Evolutionary conservation across 176 grass and related monocot genomes (phyloP).

Genomic region (Cocos nucifera): DNA sequence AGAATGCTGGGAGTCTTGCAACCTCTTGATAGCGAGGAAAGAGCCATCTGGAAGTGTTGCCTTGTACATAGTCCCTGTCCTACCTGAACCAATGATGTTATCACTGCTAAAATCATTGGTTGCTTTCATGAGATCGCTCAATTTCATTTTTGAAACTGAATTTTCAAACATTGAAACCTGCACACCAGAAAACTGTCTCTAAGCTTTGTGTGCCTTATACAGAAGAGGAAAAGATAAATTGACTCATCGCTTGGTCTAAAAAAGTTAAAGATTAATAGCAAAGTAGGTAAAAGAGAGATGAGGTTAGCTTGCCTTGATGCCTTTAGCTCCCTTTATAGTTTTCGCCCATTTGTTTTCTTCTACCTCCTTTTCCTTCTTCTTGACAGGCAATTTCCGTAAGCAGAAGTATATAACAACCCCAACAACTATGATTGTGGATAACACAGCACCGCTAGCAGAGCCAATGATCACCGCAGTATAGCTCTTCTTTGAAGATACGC

Average conservation of each 20-base stretch:
- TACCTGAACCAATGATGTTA: constrained; percentile 65
- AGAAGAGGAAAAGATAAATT: too few relatives aligned
- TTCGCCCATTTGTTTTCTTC: constrained; percentile 99
- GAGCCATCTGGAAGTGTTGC: constrained; percentile 75
- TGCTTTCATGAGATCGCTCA: constrained; percentile 77
- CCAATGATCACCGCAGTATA: constrained; percentile 49
- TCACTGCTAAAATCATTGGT: constrained; percentile 85
- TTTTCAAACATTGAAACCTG: constrained; percentile 95
- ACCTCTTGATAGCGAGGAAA: constrained; percentile 82
- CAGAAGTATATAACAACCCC: constrained; percentile 60
- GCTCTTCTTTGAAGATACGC: constrained; percentile 28
- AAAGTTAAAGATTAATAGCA: too few relatives aligned
- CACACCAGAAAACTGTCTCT: not conserved
- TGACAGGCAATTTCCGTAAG: constrained; percentile 58
- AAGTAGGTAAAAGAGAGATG: not conserved
- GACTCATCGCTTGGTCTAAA: too few relatives aligned
- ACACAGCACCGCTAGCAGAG: constrained; percentile 66
- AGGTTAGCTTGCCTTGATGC: constrained; percentile 50
- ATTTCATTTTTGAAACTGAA: constrained; percentile 86
- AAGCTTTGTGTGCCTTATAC: too few relatives aligned
- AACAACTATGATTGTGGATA: constrained; percentile 46
- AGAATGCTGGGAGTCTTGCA: constrained; percentile 71
- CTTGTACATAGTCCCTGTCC: constrained; percentile 72
- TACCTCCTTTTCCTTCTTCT: constrained; percentile 64
- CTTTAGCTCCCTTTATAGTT: constrained; percentile 76